Evolutionary conservation across 805 yeast genomes (phyloP).

Genomic region (Candida silvatica): DNA sequence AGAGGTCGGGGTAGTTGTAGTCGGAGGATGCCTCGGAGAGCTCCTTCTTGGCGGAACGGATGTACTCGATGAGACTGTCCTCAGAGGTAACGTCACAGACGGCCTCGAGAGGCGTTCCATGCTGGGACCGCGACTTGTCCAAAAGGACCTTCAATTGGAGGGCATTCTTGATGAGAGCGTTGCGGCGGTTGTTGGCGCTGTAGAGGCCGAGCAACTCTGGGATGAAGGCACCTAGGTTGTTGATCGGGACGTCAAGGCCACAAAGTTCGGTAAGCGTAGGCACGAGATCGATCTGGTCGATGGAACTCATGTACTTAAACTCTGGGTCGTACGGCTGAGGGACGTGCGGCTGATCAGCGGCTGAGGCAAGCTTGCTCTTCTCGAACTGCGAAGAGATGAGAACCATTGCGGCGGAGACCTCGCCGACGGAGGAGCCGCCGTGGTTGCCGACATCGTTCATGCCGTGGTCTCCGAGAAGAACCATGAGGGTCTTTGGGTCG

Average conservation of each 20-base stretch:
- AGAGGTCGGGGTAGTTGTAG: slow-evolving; percentile 51
- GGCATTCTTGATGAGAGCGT: slow-evolving; percentile 44
- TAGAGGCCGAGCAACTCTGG: slow-evolving; percentile 48
- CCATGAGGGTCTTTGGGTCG: slow-evolving; percentile 46
- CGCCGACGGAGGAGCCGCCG: slow-evolving; percentile 92
- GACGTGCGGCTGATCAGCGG: slow-evolving; percentile 10
- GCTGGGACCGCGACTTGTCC: slow-evolving; percentile 26
- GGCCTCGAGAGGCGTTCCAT: slow-evolving; percentile 5
- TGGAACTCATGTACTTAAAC: slow-evolving; percentile 41
- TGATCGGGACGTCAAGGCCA: slow-evolving; percentile 61
- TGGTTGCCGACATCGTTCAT: slow-evolving; percentile 95
- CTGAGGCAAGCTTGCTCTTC: slow-evolving; percentile 11
- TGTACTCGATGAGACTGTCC: slow-evolving; percentile 19
- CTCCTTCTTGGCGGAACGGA: slow-evolving; percentile 37
- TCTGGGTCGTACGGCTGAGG: slow-evolving; percentile 33
- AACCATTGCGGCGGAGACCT: slow-evolving; percentile 78
- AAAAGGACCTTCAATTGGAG: slow-evolving; percentile 43
- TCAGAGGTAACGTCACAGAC: slow-evolving; percentile 8
- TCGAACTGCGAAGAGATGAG: slow-evolving; percentile 58
- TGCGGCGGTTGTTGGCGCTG: slow-evolving; percentile 26
- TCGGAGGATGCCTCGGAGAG: slow-evolving; percentile 61
- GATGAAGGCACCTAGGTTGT: slow-evolving; percentile 67
- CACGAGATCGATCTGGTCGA: slow-evolving; percentile 67
- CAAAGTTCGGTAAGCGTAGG: slow-evolving; percentile 58
- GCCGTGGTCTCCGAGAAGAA: slow-evolving; percentile 90